These are phyloP conservation scores for Aureobasidium zeae DNA, from an alignment of 2,329 filamentous ascomycete species.

Conservation along the genomic window DNA sequence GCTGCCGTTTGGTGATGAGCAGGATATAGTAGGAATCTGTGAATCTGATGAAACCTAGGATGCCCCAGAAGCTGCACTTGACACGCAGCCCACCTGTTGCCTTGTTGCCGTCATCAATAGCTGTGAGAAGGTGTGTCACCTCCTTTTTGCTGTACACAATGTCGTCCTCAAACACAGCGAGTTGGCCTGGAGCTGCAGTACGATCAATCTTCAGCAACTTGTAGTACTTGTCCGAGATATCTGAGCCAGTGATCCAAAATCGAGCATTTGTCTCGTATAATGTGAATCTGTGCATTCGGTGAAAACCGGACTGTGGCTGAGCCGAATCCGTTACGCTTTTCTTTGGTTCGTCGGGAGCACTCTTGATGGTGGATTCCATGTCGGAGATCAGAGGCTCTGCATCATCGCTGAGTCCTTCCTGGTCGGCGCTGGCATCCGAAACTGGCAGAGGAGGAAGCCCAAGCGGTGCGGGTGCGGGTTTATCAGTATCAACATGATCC, in stretches of 20 bases:
- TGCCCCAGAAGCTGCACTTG: conserved; percentile 83
- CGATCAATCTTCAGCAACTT: conserved; percentile 92
- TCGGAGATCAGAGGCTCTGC: neutral
- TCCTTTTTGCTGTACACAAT: conserved; percentile 88
- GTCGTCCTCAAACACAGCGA: conserved; percentile 86
- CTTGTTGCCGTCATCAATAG: conserved; percentile 92
- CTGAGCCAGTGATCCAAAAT: conserved; percentile 90
- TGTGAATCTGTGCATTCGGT: conserved; percentile 86
- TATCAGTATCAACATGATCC: conserved; percentile 2
- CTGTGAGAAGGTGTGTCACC: conserved; percentile 85
- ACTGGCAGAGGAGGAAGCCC: neutral
- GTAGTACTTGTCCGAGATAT: conserved; percentile 80
- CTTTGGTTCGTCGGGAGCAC: neutral
- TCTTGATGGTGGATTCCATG: conserved; percentile 2
- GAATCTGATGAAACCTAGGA: conserved; percentile 91
- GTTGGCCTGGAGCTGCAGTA: conserved; percentile 66
- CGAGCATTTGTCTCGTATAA: conserved; percentile 89
- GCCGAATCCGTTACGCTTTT: neutral
- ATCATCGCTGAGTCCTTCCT: neutral
- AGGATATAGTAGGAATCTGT: conserved; percentile 97
- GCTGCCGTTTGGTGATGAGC: conserved; percentile 88
- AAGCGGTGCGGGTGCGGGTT: neutral
- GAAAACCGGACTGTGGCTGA: conserved; percentile 14
- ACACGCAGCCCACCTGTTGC: conserved; percentile 81
- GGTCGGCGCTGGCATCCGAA: neutral